These are phyloP conservation scores for Metschnikowia reukaufii DNA, from an alignment of 805 yeast species.

Conservation along the genomic window DNA sequence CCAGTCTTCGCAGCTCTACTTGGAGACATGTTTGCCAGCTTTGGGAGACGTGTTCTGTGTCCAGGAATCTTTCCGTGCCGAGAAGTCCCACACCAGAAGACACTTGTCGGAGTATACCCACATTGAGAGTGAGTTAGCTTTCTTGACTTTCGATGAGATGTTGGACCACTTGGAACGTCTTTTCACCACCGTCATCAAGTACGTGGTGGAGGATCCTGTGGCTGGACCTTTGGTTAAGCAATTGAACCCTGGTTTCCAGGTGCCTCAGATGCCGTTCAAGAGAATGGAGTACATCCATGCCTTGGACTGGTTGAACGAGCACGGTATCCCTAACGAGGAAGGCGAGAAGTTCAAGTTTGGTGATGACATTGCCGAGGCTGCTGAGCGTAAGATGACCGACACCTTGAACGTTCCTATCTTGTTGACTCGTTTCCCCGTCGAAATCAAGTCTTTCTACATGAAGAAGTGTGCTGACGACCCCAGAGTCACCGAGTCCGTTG, in stretches of 20 bases:
- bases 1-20: conserved; percentile 93
- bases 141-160: conserved; percentile 83
- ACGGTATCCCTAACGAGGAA: conserved; percentile 91
- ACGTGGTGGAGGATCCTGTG: conserved; percentile 83
- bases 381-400: conserved; percentile 98
- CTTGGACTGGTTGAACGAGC: conserved; percentile 93
- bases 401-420: conserved; percentile 89
- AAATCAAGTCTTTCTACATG: conserved; percentile 98
- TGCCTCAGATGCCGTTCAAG: conserved; percentile 84
- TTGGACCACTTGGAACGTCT: conserved; percentile 81
- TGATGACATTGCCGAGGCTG: conserved; percentile 99
- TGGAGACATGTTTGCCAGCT: conserved; percentile 95
- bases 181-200: conserved; percentile 65
- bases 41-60: conserved; percentile 96
- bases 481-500: conserved; percentile 97
- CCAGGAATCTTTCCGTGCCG: conserved; percentile 99
- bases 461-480: conserved; percentile 85
- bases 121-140: conserved; percentile 91
- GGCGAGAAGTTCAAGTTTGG: conserved; percentile 93
- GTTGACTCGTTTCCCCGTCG: conserved; percentile 93
- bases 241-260: conserved; percentile 86
- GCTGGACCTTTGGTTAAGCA: conserved; percentile 88
- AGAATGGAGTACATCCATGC: conserved; percentile 92
- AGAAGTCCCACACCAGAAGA: conserved; percentile 97
- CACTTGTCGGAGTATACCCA: conserved; percentile 97